A percentile compares a stretch with the other conserved stretches of the same genome.
Conservation (phyloP, 208 protist genomes). For the Crithidia bombi region DNA sequence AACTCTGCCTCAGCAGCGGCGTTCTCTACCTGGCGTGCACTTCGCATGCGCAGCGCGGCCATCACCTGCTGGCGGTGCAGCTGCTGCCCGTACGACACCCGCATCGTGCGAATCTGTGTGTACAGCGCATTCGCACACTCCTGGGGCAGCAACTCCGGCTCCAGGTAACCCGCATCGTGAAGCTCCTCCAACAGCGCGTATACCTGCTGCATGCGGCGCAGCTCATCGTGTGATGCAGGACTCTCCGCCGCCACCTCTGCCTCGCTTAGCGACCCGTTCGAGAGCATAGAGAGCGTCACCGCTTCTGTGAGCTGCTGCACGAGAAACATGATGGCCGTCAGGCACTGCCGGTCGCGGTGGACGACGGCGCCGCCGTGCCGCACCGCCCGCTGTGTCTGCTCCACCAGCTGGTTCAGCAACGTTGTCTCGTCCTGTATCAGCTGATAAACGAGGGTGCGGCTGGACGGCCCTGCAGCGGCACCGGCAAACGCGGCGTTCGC, state of each 20-base stretch:
- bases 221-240: conserved; percentile 26
- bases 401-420: conserved; percentile 43
- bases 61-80: conserved; percentile 46
- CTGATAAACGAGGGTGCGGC: conserved; percentile 65
- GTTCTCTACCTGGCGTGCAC: conserved; percentile 13
- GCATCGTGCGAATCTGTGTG: conserved; percentile 57
- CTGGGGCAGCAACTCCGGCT: conserved; percentile 51
- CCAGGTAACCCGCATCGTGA: conserved; percentile 59
- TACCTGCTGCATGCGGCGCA: conserved; percentile 52
- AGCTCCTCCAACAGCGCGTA: conserved; percentile 66
- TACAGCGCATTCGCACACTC: conserved; percentile 50
- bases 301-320: conserved; percentile 61
- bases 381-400: conserved; percentile 38
- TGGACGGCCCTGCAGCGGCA: conserved; percentile 10
- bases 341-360: conserved; percentile 43
- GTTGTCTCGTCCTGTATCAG: conserved; percentile 65
- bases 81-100: conserved; percentile 64
- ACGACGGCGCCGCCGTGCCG: conserved; percentile 59
- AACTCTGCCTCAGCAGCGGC: neutral
- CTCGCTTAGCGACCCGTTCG: neutral
- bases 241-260: conserved; percentile 26
- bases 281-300: conserved; percentile 53
- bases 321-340: conserved; percentile 54
- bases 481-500: conserved; percentile 21
- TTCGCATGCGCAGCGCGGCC: conserved; percentile 32